phyloP scores from a whole-genome alignment of 441 rosid genomes.

The Gossypium trilobum region DNA sequence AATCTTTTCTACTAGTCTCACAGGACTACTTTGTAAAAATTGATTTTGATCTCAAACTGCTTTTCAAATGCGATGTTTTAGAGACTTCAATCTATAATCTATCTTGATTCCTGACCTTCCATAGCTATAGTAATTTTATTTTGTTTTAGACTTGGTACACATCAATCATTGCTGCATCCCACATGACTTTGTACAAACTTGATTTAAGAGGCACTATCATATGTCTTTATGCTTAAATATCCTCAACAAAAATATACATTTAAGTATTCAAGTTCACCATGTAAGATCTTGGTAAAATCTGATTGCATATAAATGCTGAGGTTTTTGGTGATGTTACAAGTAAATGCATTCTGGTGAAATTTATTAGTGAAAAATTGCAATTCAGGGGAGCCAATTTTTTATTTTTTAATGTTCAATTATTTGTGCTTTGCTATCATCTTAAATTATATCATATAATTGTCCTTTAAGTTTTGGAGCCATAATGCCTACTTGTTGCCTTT shows the following conservation, averaged over 20 bases:
- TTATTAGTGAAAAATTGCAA: neutral
- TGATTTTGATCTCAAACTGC: neutral
- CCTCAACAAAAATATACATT: neutral
- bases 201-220: conserved; percentile 4
- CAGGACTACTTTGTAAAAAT: neutral
- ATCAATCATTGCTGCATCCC: neutral
- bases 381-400: neutral
- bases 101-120: neutral
- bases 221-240: neutral
- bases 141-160: neutral
- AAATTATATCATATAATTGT: neutral
- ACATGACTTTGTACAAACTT: neutral
- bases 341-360: neutral
- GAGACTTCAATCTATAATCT: neutral
- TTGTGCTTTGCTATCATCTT: neutral
- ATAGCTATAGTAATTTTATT: neutral
- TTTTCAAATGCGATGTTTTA: neutral
- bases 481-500: neutral
- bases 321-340: neutral
- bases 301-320: neutral
- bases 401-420: neutral
- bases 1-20: neutral
- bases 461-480: neutral
- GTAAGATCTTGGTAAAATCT: neutral
- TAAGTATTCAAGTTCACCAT: neutral